A percentile compares a stretch with the other conserved stretches of the same genome.
phyloP scores from a whole-genome alignment of 2,329 filamentous ascomycete species.

The Microdochium bolleyi region DNA sequence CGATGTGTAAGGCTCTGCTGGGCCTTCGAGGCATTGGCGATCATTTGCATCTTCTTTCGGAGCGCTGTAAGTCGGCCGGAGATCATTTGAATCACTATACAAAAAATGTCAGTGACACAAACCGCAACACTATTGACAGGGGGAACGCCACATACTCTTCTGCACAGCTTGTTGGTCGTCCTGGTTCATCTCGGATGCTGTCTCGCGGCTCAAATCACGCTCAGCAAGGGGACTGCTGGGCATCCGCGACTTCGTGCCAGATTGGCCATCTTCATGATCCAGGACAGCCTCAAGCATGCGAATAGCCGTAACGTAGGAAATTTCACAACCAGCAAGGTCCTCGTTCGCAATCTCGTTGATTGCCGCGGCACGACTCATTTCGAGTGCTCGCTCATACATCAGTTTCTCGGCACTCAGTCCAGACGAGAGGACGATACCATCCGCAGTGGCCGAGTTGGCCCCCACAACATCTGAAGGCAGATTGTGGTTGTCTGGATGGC shows the following conservation, averaged over 20 bases:
- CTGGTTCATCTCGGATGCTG: constrained; percentile 45
- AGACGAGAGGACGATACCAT: constrained; percentile 76
- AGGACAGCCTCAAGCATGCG: constrained; percentile 92
- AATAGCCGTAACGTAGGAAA: constrained; percentile 88
- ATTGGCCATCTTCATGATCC: constrained; percentile 63
- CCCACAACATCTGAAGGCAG: constrained; percentile 24
- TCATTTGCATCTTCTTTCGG: constrained; percentile 53
- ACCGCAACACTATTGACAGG: not conserved
- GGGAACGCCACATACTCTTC: constrained; percentile 59
- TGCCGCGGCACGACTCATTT: constrained; percentile 92
- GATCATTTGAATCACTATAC: constrained; percentile 55
- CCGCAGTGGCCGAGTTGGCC: constrained; percentile 51
- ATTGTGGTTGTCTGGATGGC: constrained; percentile 73
- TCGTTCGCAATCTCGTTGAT: constrained; percentile 94
- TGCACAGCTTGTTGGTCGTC: constrained; percentile 68
- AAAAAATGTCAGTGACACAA: constrained; percentile 19
- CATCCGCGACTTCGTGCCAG: constrained; percentile 25
- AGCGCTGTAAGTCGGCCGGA: constrained; percentile 45
- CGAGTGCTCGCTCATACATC: constrained; percentile 94
- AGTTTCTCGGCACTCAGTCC: constrained; percentile 92
- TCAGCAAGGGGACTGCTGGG: constrained; percentile 32
- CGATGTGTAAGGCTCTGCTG: constrained; percentile 34
- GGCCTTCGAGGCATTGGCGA: constrained; percentile 48
- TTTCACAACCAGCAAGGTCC: constrained; percentile 79
- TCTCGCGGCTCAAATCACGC: constrained; percentile 31